Base-by-base conservation (phyloP, 768 basidiomycete genomes). In the Pleurotus sapidus region DNA sequence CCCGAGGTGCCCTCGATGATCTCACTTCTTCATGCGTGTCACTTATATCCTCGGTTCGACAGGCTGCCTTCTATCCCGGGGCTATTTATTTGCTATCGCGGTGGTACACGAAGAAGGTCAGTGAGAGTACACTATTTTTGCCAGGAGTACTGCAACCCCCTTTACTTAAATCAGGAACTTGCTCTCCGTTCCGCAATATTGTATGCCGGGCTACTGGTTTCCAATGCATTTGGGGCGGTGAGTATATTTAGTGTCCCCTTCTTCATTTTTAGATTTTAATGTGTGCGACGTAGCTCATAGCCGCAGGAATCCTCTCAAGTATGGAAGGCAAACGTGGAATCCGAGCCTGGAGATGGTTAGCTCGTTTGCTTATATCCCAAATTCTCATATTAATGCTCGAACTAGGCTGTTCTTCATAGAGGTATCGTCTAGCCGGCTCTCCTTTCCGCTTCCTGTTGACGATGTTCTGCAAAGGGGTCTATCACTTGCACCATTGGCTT, bases 311-410 rank as follows among this genome's bases (percentile, higher is more conserved):
- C 55, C 75, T 93, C 14, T 72, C 76, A 1, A 78, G 76, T 43
- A 87, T 91, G 88, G 80, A 91, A 59, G 88, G 86, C 1, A 77
- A 75, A 50, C 72, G 80, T 3, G 88, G 88, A 1, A 84, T 88
- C 42, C 66, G 83, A 25, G 87, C 86, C 8, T 91, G 89, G 89
- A 65, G 85, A 74, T 91, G 84, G 85, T 84, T 59, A 58, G 73
- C 57, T 11, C 17, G n/a, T 17, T 8, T n/a, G 50, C 24, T 49
- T 24, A 42, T 25, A n/a, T 23, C 24, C 46, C n/a, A 55, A 6
- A 42, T 30, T 9, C 12, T 18, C 39, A n/a, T 43, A 51, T 49
- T 55, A 20, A 57, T 30, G 9, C 45, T 23, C 11, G 55, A 14
- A 43, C 2, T 58, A 84, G 87, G 88, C 61, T 89, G 38, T 90